Evolutionary conservation across 257 asterid species (phyloP), one percentile per base, ranked within the genome.

Genomic region (Agastache rugosa): DNA sequence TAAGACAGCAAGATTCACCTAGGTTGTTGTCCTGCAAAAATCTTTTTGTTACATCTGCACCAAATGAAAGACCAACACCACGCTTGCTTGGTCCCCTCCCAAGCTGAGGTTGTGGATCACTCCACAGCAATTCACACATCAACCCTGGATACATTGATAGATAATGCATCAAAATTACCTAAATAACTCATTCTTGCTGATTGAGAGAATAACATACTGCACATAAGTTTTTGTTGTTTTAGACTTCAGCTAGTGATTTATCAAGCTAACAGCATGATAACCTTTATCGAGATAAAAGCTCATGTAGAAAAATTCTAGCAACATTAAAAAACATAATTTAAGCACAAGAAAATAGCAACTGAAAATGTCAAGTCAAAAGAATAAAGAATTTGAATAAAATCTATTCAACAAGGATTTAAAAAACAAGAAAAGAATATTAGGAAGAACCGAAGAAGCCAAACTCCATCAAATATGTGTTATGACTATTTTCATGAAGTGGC

Each of bases 71-170:
- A 67, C 99, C 99, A 78, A 95, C 98, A 15, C 99, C 99, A 61
- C 99, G 97, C 86, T 95, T 95, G 86, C 99, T 95, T 39, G 99
- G 99, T 73, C 99, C 98, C 79, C 99, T 87, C 74, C 99, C 99
- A 70, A 86, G 96, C 74, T 90, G 93, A 75, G 99, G 99, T 79
- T 95, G 99, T 53, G 99, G 99, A 85, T 95, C 99, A 78, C 99
- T 93, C 99, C 99, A 95, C 80, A 93, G 86, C 87, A 93, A 71
- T 83, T 95, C 99, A 77, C 99, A 90, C 99, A 95, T 95, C 86
- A 95, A 75, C 23, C 99, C 98, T 95, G 84, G 65, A 73, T 51
- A 73, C 69, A 81, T 60, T 63, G 67, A 78, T 65, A 73, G 35
- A 56, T 37, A 53, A 37, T 65, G 67, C 78, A 62, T 80, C 61